These are phyloP conservation scores for Dalbergia cochinchinensis DNA, from an alignment of 306 rosid genomes.

Conservation along the genomic window DNA sequence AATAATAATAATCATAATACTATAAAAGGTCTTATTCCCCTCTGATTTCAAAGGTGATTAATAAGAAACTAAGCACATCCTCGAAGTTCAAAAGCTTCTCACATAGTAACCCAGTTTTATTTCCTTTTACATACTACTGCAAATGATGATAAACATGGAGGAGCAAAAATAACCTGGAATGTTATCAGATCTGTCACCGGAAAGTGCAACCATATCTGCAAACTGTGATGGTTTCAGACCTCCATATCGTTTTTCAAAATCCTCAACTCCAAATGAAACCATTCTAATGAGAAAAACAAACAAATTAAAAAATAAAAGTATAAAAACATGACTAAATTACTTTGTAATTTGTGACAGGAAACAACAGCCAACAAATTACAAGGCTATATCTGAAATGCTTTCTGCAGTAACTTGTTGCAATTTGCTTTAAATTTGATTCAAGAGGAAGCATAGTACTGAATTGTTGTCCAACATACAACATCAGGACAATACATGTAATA, in stretches of 20 bases:
- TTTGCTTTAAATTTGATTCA: conserved; percentile 27
- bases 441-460: conserved; percentile 31
- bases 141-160: conserved; percentile 39
- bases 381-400: conserved; percentile 10
- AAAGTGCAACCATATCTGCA: conserved; percentile 85
- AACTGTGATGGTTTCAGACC: conserved; percentile 87
- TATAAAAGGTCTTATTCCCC: not conserved
- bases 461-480: conserved; percentile 22
- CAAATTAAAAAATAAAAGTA: conserved; percentile 1
- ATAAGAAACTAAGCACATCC: conserved; percentile 21
- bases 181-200: conserved; percentile 92
- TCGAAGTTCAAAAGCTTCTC: conserved; percentile 21
- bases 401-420: conserved; percentile 20
- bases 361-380: conserved; percentile 24
- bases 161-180: conserved; percentile 80
- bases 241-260: conserved; percentile 77
- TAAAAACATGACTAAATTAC: conserved; percentile 31
- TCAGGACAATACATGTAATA: conserved; percentile 9
- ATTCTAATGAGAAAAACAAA: conserved; percentile 57
- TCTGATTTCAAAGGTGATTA: conserved; percentile 30
- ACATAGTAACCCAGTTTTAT: conserved; percentile 4
- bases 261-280: conserved; percentile 96
- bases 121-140: conserved; percentile 8
- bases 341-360: conserved; percentile 8
- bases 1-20: conserved; percentile 16